Evolutionary conservation across 345 rosid species (phyloP), one percentile per base, ranked within the genome.

Genomic region (Cardamine occulta): DNA sequence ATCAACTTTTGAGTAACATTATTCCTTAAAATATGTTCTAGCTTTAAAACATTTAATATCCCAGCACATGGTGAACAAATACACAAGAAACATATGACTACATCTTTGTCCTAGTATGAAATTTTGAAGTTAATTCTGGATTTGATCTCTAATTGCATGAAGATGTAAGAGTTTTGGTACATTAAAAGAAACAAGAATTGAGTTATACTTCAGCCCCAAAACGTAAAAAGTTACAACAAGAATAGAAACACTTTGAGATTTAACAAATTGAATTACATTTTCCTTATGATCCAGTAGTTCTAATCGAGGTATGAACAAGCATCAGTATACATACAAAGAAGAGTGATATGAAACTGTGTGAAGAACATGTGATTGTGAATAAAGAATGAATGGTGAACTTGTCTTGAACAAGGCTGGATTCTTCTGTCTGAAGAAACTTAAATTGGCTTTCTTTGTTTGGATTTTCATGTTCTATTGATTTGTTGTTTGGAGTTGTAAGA

Each of bases 241-340:
- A 72, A 19, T 21, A 75, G 3, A 28, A 28, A 1, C 57, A 75
- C 73, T 37, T 19, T 26, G 45, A 66, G 60, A 47, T 47, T 3
- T 23, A 37, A 44, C 18, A 67, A 17, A 39, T 4, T 18, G n/a
- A 51, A 19, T 51, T 52, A 68, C 63, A 68, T 28, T 56, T 51
- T 68, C 49, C 26, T 51, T n/a, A 3, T 2, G 55, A 62, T 8
- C 17, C 66, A 45, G 37, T 69, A 34, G 47, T 69, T 74, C 31
- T 62, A 63, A 61, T 21, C 23, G 47, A 60, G 55, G 74, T 68
- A 76, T 56, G 45, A 63, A 76, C 75, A 21, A 70, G 2, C 6
- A 53, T 40, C 45, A 42, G 57, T 58, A 35, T 58, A 58, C 78
- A 32, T 42, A 70, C 3, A 10, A 14, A 15, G 19, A 34, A 47